Conservation (phyloP, 192 early-diverging fungal species). For the Glomus cerebriforme region DNA sequence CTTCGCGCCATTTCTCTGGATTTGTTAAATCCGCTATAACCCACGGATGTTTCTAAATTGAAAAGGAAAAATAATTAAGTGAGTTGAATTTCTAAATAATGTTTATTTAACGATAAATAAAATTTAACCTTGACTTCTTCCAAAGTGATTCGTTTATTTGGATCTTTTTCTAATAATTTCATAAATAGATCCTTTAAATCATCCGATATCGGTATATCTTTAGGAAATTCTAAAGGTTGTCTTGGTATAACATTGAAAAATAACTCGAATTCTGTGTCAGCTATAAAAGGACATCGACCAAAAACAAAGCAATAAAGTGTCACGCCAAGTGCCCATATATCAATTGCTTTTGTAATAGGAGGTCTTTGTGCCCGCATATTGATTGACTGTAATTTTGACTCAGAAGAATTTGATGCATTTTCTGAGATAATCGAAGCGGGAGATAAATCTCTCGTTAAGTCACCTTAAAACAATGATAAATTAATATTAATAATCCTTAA, state of each 20-base stretch:
- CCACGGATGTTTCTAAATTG: constrained; percentile 84
- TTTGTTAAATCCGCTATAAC: constrained; percentile 69
- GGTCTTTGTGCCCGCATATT: constrained; percentile 36
- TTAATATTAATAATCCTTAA: not conserved
- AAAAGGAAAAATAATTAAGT: not conserved
- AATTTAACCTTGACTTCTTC: constrained; percentile 76
- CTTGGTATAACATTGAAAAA: constrained; percentile 85
- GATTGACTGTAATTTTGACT: constrained; percentile 29
- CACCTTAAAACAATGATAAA: constrained; percentile 30
- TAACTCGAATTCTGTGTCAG: constrained; percentile 93
- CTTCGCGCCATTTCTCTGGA: constrained; percentile 70
- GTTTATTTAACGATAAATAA: not conserved
- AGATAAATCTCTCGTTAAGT: constrained; percentile 35
- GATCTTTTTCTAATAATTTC: constrained; percentile 86
- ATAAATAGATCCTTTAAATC: constrained; percentile 73
- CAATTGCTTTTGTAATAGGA: constrained; percentile 84
- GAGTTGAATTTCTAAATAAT: not conserved
- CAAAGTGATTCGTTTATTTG: constrained; percentile 77
- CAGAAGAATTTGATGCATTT: constrained; percentile 33
- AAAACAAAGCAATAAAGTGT: constrained; percentile 94
- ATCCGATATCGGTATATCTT: constrained; percentile 58
- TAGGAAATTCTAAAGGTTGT: constrained; percentile 61
- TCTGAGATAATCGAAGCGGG: constrained; percentile 35
- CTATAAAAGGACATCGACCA: constrained; percentile 91
- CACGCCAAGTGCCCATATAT: constrained; percentile 97